These are phyloP conservation scores for Paraconiothyrium sp. DNA, from an alignment of 2,329 filamentous ascomycete genomes.

Conservation along the genomic window DNA sequence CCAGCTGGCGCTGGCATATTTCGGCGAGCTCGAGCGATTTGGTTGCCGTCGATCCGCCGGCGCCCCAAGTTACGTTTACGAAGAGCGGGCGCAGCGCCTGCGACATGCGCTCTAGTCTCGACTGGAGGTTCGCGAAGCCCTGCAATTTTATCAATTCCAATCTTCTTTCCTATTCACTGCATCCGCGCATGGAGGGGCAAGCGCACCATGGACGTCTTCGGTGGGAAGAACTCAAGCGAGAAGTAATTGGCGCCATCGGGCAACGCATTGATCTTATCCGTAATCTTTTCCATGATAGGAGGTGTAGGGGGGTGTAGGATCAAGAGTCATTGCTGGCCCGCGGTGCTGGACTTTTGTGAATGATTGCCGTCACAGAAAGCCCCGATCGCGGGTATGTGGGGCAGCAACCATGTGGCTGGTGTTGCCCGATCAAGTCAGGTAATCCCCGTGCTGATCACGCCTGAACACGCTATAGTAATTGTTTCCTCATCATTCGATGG, in stretches of 20 bases:
- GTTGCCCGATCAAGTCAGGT: slow-evolving; percentile 3
- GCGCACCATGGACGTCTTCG: slow-evolving; percentile 86
- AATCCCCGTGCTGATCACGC: slow-evolving; percentile 7
- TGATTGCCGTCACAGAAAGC: slow-evolving; percentile 32
- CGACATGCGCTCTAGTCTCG: slow-evolving; percentile 94
- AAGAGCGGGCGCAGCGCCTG: slow-evolving; percentile 90
- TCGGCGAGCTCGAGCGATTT: slow-evolving; percentile 96
- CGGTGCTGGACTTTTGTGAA: slow-evolving; percentile 34
- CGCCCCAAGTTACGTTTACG: slow-evolving; percentile 97
- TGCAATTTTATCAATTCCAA: slow-evolving; percentile 40
- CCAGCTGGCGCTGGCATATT: slow-evolving; percentile 90
- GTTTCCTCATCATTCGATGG: background rate
- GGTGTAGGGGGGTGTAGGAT: slow-evolving; percentile 26
- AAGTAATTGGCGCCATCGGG: slow-evolving; percentile 85
- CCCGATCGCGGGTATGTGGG: slow-evolving; percentile 27
- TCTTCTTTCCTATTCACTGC: slow-evolving; percentile 12
- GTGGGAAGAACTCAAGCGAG: slow-evolving; percentile 98
- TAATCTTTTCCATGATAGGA: slow-evolving; percentile 71
- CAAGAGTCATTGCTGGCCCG: slow-evolving; percentile 40
- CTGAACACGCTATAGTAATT: background rate
- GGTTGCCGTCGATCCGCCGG: slow-evolving; percentile 87
- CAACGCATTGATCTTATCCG: slow-evolving; percentile 92
- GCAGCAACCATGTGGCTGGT: slow-evolving; percentile 23
- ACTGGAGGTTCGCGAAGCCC: slow-evolving; percentile 92
- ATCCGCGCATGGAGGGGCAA: slow-evolving; percentile 33